Percentiles rank a stretch among this genome's conserved stretches.
Evolutionary conservation across 1,139 yeast genomes (phyloP).

Genomic region (Hansenula anomala): DNA sequence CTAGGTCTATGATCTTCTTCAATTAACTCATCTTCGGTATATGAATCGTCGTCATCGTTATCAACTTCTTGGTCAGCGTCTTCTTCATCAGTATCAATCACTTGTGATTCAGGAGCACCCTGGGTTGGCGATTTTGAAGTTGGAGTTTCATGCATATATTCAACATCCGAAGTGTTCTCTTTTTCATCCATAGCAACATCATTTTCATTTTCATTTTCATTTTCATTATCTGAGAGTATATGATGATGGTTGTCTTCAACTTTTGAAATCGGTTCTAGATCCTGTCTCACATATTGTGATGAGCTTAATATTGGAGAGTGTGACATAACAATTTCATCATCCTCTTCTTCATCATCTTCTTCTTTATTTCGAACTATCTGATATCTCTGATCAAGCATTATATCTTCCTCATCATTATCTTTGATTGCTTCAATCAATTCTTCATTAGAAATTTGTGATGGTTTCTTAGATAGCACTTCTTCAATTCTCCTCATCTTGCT

Average conservation of each 20-base stretch:
- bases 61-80: neutral
- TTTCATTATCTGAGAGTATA: no score
- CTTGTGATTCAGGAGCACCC: neutral
- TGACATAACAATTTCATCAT: neutral
- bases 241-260: no score
- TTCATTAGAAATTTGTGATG: neutral
- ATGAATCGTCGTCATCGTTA: neutral
- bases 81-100: neutral
- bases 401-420: no score
- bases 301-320: neutral
- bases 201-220: neutral
- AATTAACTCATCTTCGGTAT: neutral
- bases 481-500: no score
- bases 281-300: no score
- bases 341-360: neutral
- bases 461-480: no score
- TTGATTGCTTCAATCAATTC: neutral
- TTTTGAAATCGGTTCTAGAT: no score
- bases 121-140: no score
- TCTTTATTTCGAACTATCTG: no score
- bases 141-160: neutral
- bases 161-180: neutral
- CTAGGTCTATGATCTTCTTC: no score
- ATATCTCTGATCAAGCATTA: no score
- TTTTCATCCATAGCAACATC: no score